These are phyloP conservation scores for Anisodus acutangulus DNA, from an alignment of 257 asterid genomes.

Conservation along the genomic window DNA sequence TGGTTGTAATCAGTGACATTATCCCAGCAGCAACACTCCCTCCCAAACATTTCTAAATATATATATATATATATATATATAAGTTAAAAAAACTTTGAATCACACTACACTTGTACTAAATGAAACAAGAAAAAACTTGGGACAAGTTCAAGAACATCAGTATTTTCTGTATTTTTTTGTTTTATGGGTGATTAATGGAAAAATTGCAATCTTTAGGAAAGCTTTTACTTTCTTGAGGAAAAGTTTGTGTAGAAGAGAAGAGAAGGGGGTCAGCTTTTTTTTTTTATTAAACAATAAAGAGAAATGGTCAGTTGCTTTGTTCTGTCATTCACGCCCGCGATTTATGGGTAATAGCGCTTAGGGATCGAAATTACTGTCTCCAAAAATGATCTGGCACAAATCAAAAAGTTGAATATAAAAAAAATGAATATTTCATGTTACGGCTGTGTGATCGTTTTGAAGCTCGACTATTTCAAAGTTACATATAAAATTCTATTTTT, in stretches of 20 bases:
- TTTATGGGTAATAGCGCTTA: too few relatives aligned
- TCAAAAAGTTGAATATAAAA: too few relatives aligned
- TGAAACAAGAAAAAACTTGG: neutral
- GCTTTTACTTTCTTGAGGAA: constrained; percentile 22
- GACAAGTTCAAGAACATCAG: too few relatives aligned
- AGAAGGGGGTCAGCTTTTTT: neutral
- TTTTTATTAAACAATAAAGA: neutral
- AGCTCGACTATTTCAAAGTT: too few relatives aligned
- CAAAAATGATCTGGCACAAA: too few relatives aligned
- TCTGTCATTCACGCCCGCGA: too few relatives aligned
- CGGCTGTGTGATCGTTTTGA: neutral
- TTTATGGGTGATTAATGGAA: neutral
- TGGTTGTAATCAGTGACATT: constrained; percentile 38
- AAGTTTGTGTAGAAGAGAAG: constrained; percentile 38
- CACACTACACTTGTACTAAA: neutral
- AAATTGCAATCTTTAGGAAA: neutral
- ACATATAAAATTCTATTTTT: too few relatives aligned
- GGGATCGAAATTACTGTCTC: too few relatives aligned
- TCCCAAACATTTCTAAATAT: constrained; percentile 48
- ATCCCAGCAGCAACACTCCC: constrained; percentile 49
- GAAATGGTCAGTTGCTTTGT: neutral
- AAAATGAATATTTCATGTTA: neutral
- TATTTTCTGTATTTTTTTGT: too few relatives aligned
- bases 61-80: too few relatives aligned
- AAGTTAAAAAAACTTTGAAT: too few relatives aligned